These are phyloP conservation scores for Mycena alexandri DNA, from an alignment of 768 basidiomycete genomes.

Conservation along the genomic window DNA sequence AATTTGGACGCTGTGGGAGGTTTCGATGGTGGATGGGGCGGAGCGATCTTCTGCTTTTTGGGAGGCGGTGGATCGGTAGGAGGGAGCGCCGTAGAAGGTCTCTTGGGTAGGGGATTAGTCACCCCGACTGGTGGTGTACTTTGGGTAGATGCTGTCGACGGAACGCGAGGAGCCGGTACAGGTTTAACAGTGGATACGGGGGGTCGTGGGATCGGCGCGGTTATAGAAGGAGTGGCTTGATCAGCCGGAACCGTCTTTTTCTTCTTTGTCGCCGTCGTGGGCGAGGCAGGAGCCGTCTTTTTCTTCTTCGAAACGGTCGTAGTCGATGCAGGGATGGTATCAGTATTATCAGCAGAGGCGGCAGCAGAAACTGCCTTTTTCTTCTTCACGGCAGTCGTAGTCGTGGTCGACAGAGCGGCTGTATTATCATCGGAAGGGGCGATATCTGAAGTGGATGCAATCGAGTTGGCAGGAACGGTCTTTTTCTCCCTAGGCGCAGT, in stretches of 20 bases:
- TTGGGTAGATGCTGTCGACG: background rate
- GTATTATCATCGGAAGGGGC: background rate
- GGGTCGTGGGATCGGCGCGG: background rate
- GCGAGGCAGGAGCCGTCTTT: constrained; percentile 9
- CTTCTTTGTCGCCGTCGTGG: constrained; percentile 4
- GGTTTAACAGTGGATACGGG: background rate
- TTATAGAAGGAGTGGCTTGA: background rate
- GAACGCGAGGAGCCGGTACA: background rate
- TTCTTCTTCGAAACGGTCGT: constrained; percentile 10
- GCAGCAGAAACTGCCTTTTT: constrained; percentile 36
- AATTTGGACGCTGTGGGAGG: constrained; percentile 6
- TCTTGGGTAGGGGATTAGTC: constrained; percentile 58
- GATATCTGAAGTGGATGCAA: constrained; percentile 51
- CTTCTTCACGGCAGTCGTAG: constrained; percentile 6
- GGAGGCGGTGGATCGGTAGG: constrained; percentile 12
- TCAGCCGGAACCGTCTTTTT: constrained; percentile 1
- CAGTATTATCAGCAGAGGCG: constrained; percentile 53
- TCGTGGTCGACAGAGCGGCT: background rate
- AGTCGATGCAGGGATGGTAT: background rate
- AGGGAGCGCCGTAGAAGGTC: constrained; percentile 71
- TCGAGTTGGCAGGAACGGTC: background rate
- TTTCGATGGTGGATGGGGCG: background rate
- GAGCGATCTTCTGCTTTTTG: constrained; percentile 30
- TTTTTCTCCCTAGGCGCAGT: constrained; percentile 20
- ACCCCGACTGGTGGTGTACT: background rate